Base-by-base conservation (phyloP, 805 yeast species). In the Myxozyma neotropica region DNA sequence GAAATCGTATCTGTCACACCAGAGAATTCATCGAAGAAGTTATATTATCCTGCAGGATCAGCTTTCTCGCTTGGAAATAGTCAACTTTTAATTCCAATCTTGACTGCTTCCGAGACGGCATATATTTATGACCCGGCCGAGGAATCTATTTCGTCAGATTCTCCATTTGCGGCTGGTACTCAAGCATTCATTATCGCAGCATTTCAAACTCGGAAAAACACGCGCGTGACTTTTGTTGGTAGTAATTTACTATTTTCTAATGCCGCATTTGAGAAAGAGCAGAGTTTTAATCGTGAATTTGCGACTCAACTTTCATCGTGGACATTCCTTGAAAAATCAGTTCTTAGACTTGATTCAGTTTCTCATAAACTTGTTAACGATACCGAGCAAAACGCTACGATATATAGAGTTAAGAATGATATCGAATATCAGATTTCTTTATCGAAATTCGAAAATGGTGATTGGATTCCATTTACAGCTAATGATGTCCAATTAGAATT, bases 221-320 rank as follows among this genome's bases (percentile, higher is more conserved):
- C 96, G 1, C 84, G 99, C 67, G 78, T 84, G 46, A 70, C 81
- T 12, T 90, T 97, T 96, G 68, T 86, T 17, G 98, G 97, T n/a
- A 80, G 87, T 47, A 76, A 75, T 27, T 77, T 78, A 21, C 74
- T 88, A 51, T 76, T 92, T 47, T 72, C 68, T 33, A 76, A 83
- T 65, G 67, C 66, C 17, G 65, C 72, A 17, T 74, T 73, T 55
- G 19, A 13, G 6, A 45, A 44, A 8, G 44, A 43, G n/a, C 39
- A 62, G 12, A 45, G 59, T 31, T 69, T 59, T 29, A 75, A 79
- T 60, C 70, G 72, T n/a, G 70, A 71, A 7, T 70, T 84, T 38
- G 76, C 77, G n/a, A 69, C 72, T 33, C 81, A 80, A 45, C 65
- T 86, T 17, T 68, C 83, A 29, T 72, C 78, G 57, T 94, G 98